Evolutionary conservation across 495 filamentous ascomycete genomes (phyloP), one percentile per base, ranked within the genome.

Genomic region (Chaetomium tenue): DNA sequence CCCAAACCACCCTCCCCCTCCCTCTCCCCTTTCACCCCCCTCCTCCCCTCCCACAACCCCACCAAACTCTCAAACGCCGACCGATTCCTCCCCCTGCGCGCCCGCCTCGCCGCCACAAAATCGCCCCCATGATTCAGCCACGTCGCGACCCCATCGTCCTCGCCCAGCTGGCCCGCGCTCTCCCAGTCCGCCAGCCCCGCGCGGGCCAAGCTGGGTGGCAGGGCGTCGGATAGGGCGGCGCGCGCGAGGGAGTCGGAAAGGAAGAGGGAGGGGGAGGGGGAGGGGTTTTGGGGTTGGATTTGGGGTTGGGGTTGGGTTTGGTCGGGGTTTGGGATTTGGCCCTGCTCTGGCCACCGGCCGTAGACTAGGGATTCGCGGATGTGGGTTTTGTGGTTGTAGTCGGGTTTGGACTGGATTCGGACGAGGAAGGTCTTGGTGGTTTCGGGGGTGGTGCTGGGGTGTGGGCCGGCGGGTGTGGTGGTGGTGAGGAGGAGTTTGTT

Each of bases 131-230:
- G 5, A 0, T 0, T 1, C 13, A 63, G 44, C 40, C 11, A 12
- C 2, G 47, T 13, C 44, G 26, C 46, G 11, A 22, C 11, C 4
- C 3, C 22, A 3, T 22, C 60, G 16, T 26, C 60, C 12, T 37
- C 65, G 22, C 61, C 66, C 12, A 73, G 60, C 67, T 75, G 72
- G n/a, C 74, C 76, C 60, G 73, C 72, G 5, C 73, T 77, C 58
- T 82, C 76, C 82, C 82, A 85, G 59, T 83, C 81, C 23, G 60
- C 62, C 37, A 83, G 64, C 3, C 76, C 82, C n/a, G 63, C 65
- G 28, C 67, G 61, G 63, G 75, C 76, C 23, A 76, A 68, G 20
- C 71, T 71, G 3, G 65, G 47, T 2, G 81, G 78, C n/a, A 82
- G 58, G n/a, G 68, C 58, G 18, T 47, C 60, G 25, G 66, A 44